Conservation (phyloP, 2,329 filamentous ascomycete genomes). For the Triangularia verruculosa region DNA sequence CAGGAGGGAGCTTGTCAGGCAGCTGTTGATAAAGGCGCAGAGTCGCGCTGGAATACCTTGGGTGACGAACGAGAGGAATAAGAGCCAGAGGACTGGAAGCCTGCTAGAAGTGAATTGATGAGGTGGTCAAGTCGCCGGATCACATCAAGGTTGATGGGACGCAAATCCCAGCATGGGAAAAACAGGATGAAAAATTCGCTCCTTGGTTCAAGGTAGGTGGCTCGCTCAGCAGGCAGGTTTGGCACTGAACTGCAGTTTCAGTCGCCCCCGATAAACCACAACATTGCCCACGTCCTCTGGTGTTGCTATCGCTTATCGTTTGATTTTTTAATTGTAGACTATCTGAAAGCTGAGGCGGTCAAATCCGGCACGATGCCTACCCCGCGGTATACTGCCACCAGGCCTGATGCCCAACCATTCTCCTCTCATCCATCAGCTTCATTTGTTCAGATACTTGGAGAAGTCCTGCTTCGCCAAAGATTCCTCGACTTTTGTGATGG, state of each 20-base stretch:
- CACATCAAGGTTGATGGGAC: no score
- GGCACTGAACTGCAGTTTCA: background rate
- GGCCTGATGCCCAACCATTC: background rate
- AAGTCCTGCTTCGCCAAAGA: constrained; percentile 39
- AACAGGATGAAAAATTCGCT: background rate
- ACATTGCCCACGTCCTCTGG: background rate
- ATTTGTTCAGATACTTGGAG: constrained; percentile 27
- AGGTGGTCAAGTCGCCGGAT: no score
- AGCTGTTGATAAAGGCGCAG: no score
- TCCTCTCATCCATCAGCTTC: background rate
- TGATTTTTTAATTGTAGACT: background rate
- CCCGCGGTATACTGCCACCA: no score
- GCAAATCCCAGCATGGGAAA: background rate
- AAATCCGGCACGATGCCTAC: no score
- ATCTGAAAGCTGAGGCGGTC: background rate
- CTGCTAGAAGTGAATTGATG: no score
- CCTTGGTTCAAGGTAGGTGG: background rate
- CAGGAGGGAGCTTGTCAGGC: no score
- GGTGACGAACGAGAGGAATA: no score
- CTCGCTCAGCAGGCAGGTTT: background rate
- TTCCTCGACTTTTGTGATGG: constrained; percentile 40
- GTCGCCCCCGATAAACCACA: background rate
- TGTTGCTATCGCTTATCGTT: background rate
- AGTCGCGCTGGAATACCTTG: background rate
- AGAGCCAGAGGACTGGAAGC: no score